Base-by-base conservation (phyloP, 2,329 filamentous ascomycete species). In the Thielaviopsis ethacetica region DNA sequence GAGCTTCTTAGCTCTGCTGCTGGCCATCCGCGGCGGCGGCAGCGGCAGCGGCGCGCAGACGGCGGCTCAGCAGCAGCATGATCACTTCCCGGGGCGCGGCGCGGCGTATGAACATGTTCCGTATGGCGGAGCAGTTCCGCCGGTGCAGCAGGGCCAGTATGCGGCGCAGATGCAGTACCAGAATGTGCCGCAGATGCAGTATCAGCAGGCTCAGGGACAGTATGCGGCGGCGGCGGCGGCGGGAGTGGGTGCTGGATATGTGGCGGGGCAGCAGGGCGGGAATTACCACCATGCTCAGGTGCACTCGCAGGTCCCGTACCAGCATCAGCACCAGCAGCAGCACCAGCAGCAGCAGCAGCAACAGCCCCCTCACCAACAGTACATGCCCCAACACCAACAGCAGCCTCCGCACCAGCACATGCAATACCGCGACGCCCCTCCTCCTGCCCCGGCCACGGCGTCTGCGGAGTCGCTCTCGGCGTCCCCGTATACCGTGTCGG, bases 1-100 rank as follows among this genome's bases (percentile, higher is more conserved):
- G 56, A 75, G 77, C 58, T 60, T 78, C 1, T 66, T 84, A n/a
- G 73, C 82, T 1, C 63, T 82, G 15, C 59, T 80, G 27, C 70
- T 83, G 10, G 76, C 78, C 1, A 56, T 77, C 13, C 63, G 69
- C 55, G 61, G 70, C 61, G 61, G 66, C 47, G 59, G 65, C 9
- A 27, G 26, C 26, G 26, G 26, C 26, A 34, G 30, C 30, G 10
- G 30, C 30, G 30, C 30, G 30, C 68, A 63, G 63, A 61, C 50
- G 62, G 62, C 2, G 57, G 61, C 56, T 62, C 62, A 57, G 61
- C 57, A 24, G 22, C 56, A 58, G 10, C 34, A 58, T 47, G 56
- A 58, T 9, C 56, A 58, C 24, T 58, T 58, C 50, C 30, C 50
- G 2, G 30, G 50, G 2, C 34, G 56, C 12, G 55, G 54, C 30